Conservation (phyloP, 495 filamentous ascomycete species). For the Penicillium cosmopolitanum region DNA sequence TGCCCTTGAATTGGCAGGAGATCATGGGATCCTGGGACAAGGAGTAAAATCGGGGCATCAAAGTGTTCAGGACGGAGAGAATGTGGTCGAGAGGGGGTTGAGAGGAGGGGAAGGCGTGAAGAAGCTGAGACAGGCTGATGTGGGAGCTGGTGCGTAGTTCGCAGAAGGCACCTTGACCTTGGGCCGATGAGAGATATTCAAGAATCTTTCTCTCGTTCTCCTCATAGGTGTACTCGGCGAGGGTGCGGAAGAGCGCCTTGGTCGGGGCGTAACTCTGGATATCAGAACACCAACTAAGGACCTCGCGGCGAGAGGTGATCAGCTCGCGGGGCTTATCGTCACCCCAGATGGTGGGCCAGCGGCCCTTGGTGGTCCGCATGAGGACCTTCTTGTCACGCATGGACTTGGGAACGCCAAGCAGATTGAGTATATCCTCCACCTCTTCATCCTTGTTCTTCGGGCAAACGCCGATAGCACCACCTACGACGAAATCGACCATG, state of each 20-base stretch:
- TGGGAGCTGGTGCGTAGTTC: slow-evolving; percentile 91
- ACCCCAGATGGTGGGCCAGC: slow-evolving; percentile 98
- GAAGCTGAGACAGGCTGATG: slow-evolving; percentile 79
- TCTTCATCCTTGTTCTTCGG: slow-evolving; percentile 79
- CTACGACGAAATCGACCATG: slow-evolving; percentile 91
- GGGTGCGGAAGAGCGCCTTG: slow-evolving; percentile 80
- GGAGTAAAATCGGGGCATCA: slow-evolving; percentile 99
- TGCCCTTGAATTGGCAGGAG: slow-evolving; percentile 68
- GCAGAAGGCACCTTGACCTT: slow-evolving; percentile 93
- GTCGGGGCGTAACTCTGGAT: slow-evolving; percentile 91
- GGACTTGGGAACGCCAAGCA: slow-evolving; percentile 73
- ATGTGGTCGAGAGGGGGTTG: slow-evolving; percentile 83
- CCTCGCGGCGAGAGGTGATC: slow-evolving; percentile 83
- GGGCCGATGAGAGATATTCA: slow-evolving; percentile 79
- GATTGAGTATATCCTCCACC: slow-evolving; percentile 82
- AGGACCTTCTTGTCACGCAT: slow-evolving; percentile 80
- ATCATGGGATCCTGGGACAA: slow-evolving; percentile 93
- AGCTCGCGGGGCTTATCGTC: slow-evolving; percentile 83
- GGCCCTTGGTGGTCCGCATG: slow-evolving; percentile 74
- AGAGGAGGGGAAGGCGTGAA: slow-evolving; percentile 89
- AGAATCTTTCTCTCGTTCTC: slow-evolving; percentile 86
- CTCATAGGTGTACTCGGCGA: slow-evolving; percentile 83
- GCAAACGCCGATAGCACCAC: slow-evolving; percentile 90
- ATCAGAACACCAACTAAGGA: slow-evolving; percentile 94
- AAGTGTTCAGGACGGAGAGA: slow-evolving; percentile 74